Conservation (phyloP, 371 early-diverging fungal genomes). For the Actinomortierella wolfii region DNA sequence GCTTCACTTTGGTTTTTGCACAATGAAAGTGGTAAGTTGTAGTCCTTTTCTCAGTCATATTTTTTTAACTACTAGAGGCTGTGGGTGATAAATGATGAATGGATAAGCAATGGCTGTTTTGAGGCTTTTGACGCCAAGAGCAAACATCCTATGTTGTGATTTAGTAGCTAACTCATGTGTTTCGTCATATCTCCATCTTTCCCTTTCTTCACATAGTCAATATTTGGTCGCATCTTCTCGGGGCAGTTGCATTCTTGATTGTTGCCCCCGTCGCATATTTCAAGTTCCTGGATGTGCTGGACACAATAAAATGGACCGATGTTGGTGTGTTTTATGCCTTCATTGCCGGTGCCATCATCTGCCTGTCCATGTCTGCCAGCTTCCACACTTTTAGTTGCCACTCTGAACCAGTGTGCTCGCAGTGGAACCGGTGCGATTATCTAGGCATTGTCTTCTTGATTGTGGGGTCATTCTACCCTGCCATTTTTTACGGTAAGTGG, state of each 20-base stretch:
- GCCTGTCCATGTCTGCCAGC: constrained; percentile 80
- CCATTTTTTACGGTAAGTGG: constrained; percentile 68
- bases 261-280: constrained; percentile 59
- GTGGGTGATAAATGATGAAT: no score
- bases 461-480: constrained; percentile 81
- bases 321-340: constrained; percentile 71
- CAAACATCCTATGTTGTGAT: no score
- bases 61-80: no score
- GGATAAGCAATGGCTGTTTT: no score
- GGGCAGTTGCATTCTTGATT: constrained; percentile 70
- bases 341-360: constrained; percentile 73
- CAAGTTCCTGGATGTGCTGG: constrained; percentile 51
- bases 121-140: no score
- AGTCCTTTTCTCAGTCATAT: constrained; percentile 1
- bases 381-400: constrained; percentile 91
- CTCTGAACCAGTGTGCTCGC: constrained; percentile 58
- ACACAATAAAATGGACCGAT: constrained; percentile 62
- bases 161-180: no score
- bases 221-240: constrained; percentile 86
- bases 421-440: constrained; percentile 91
- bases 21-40: constrained; percentile 79
- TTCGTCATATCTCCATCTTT: background rate
- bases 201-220: constrained; percentile 57
- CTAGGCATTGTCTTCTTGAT: constrained; percentile 89
- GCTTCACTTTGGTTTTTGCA: constrained; percentile 80